Percentiles rank a stretch among this genome's conserved stretches.
Conservation (phyloP, 2,329 filamentous ascomycete species). For the Triangularia setosa region DNA sequence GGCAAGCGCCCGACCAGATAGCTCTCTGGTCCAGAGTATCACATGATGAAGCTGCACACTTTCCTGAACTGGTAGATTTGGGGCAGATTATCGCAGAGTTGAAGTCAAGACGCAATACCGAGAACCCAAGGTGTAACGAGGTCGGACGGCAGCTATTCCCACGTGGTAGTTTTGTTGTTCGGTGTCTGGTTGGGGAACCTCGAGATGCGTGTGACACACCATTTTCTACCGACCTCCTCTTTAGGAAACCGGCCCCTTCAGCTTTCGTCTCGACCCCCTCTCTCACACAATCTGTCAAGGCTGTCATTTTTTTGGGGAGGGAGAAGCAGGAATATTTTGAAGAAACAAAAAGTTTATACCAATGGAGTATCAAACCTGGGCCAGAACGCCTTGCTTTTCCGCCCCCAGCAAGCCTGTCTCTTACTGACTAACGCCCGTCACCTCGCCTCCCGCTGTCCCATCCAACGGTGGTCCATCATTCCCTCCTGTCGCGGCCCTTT, state of each 20-base stretch:
- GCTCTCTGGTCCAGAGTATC: background rate
- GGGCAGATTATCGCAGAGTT: background rate
- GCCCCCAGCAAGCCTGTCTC: background rate
- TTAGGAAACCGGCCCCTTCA: background rate
- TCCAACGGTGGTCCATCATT: constrained; percentile 38
- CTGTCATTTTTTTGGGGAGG: background rate
- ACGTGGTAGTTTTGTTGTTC: background rate
- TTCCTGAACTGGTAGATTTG: background rate
- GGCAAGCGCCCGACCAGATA: background rate
- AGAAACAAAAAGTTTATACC: background rate
- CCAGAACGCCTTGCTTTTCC: background rate
- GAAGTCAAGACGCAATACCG: background rate
- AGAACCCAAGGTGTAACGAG: background rate
- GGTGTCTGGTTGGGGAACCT: constrained; percentile 1
- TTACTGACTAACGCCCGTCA: constrained; percentile 37
- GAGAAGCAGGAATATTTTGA: background rate
- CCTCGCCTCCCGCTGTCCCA: constrained; percentile 42
- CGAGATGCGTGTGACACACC: background rate
- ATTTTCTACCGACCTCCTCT: background rate
- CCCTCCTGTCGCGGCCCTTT: constrained; percentile 38
- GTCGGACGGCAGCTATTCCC: background rate
- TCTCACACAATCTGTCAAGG: background rate
- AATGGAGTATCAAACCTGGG: background rate
- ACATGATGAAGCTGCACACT: background rate
- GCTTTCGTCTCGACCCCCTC: background rate